phyloP scores from a whole-genome alignment of 768 basidiomycete genomes.

The Russula ochroleuca region DNA sequence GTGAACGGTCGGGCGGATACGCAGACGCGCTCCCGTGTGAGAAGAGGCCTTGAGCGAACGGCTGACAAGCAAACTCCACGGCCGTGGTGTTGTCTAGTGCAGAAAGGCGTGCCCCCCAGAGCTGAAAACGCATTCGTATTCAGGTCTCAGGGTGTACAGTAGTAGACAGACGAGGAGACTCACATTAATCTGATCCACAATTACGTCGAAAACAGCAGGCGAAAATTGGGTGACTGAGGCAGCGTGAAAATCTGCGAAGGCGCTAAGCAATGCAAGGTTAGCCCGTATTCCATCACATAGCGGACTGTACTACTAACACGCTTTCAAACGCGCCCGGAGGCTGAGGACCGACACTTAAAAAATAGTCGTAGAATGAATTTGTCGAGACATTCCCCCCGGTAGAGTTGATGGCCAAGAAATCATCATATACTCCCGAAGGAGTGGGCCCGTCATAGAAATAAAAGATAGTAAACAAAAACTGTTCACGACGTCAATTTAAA shows the following conservation, averaged over 20 bases:
- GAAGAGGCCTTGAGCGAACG: constrained; percentile 20
- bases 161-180: too few species aligned
- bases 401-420: constrained; percentile 21
- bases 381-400: not conserved
- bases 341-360: not conserved
- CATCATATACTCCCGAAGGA: constrained; percentile 24
- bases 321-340: not conserved
- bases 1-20: not conserved
- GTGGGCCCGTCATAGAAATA: constrained; percentile 27
- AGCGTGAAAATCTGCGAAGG: too few species aligned
- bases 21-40: not conserved
- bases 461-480: not conserved
- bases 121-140: too few species aligned
- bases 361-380: not conserved
- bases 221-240: too few species aligned
- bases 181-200: too few species aligned
- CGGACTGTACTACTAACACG: not conserved
- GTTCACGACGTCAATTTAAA: not conserved
- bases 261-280: too few species aligned
- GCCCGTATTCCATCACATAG: not conserved
- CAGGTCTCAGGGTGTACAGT: too few species aligned
- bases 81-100: too few species aligned
- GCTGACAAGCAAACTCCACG: too few species aligned
- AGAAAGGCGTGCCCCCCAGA: too few species aligned
- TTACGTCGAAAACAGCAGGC: too few species aligned